phyloP scores from a whole-genome alignment of 2,329 filamentous ascomycete species.

The Stagonosporopsis chrysanthemi region DNA sequence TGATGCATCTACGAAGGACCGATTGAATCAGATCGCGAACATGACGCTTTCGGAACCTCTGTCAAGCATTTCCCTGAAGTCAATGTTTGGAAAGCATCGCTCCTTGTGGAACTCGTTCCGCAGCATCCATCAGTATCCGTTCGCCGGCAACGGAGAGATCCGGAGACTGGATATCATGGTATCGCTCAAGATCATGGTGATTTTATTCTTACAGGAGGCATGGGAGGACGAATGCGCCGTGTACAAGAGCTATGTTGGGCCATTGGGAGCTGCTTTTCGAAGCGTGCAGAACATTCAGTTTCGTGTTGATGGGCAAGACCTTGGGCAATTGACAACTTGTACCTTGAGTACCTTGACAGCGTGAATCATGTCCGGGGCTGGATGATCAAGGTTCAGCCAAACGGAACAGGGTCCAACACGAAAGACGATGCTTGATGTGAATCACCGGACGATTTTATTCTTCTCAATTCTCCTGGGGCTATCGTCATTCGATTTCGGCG shows the following conservation, averaged over 20 bases:
- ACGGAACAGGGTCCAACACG: background rate
- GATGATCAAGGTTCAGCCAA: background rate
- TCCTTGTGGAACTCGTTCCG: conserved; percentile 16
- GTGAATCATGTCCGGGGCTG: background rate
- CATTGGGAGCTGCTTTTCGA: conserved; percentile 7
- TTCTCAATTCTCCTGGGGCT: background rate
- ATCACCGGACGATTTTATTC: background rate
- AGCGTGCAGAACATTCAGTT: conserved; percentile 8
- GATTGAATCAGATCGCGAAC: background rate
- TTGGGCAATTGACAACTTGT: conserved; percentile 2
- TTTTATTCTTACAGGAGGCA: conserved; percentile 11
- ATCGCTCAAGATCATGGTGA: conserved; percentile 13
- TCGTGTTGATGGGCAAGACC: conserved; percentile 3
- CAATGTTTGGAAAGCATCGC: conserved; percentile 17
- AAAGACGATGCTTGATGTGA: background rate
- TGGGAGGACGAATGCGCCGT: conserved; percentile 15
- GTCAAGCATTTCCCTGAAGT: conserved; percentile 1
- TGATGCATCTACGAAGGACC: conserved; percentile 1
- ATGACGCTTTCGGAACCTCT: background rate
- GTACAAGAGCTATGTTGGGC: conserved; percentile 11
- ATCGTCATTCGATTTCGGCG: background rate
- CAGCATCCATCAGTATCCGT: conserved; percentile 12
- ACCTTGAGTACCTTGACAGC: background rate
- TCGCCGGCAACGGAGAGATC: background rate
- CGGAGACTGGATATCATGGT: background rate